Evolutionary conservation across 106 monocot genomes (phyloP).

Genomic region (Ottelia alismoides): DNA sequence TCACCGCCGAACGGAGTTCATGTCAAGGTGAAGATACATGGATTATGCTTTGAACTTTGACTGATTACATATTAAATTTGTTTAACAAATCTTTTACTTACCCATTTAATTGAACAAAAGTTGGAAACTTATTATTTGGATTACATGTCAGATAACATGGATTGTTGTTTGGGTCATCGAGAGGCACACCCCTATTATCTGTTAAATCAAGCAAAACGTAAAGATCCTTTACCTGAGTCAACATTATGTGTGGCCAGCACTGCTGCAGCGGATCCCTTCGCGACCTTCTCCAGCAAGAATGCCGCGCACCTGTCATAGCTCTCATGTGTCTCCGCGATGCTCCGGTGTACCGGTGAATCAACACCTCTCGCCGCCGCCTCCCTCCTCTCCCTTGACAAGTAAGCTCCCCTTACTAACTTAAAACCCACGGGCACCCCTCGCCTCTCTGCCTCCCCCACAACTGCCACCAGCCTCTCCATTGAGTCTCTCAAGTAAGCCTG

Average conservation of each 20-base stretch:
- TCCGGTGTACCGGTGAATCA: constrained; percentile 60
- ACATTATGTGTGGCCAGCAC: constrained; percentile 93
- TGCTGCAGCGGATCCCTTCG: constrained; percentile 28
- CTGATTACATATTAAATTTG: too few species aligned
- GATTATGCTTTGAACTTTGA: too few species aligned
- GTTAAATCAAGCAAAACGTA: too few species aligned
- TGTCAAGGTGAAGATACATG: too few species aligned
- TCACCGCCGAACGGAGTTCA: too few species aligned
- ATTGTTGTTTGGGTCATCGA: too few species aligned
- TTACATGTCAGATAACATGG: too few species aligned
- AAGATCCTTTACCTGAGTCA: constrained; percentile 40
- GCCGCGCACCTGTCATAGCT: constrained; percentile 63
- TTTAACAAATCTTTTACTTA: too few species aligned
- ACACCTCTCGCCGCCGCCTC: constrained; percentile 42
- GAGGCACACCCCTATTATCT: too few species aligned
- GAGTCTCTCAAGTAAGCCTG: constrained; percentile 78
- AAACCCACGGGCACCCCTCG: constrained; percentile 50
- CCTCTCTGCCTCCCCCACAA: constrained; percentile 35
- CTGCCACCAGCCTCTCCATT: constrained; percentile 45
- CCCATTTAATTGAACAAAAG: too few species aligned
- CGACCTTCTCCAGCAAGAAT: constrained; percentile 56
- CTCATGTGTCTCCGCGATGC: constrained; percentile 51
- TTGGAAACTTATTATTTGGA: too few species aligned
- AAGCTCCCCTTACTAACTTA: constrained; percentile 91
- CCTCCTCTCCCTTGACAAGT: constrained; percentile 54